Evolutionary conservation across 2,329 filamentous ascomycete species (phyloP), one percentile per base, ranked within the genome.

Genomic region (Sclerotinia sclerotiorum): DNA sequence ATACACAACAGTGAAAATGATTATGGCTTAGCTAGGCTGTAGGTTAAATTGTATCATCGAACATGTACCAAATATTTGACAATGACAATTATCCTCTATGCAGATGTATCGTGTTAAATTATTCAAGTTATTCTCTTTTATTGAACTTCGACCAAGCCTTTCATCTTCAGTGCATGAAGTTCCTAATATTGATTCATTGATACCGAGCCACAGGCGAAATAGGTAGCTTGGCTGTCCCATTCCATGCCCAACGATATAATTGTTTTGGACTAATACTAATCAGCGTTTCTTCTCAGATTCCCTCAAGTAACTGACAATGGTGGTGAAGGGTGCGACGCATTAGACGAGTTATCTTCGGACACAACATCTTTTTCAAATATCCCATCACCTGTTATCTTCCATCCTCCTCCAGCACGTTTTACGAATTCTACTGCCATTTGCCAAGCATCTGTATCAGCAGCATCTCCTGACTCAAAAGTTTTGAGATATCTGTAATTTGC

Each of bases 381-480:
- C 1, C 84, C 84, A 6, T 81, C 79, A 2, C 79, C 73, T 52
- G 78, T 80, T 56, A 82, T 79, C 24, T 76, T 78, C 84, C 84
- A 86, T 3, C 76, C 78, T 29, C 76, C 73, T 2, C 77, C 74
- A 58, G 77, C 78, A 24, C 77, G 73, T 48, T 80, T 76, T 0
- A 83, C 75, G 69, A 79, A 81, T 48, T 81, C 77, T 21, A 81
- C 79, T 0, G 79, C 80, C 78, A 82, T 79, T 0, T 80, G 76
- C 84, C 84, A 85, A 3, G 79, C 79, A 66, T 82, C 81, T 49
- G 73, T 75, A 69, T 84, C 81, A 0, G 79, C 79, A 0, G 79
- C 76, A 69, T 86, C 84, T 35, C 83, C 84, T 55, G 80, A 83
- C 74, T 85, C 83, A 65, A 86, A 84, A 6, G 80, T 78, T 27